Base-by-base conservation (phyloP, 257 asterid species). In the Primulina eburnea region DNA sequence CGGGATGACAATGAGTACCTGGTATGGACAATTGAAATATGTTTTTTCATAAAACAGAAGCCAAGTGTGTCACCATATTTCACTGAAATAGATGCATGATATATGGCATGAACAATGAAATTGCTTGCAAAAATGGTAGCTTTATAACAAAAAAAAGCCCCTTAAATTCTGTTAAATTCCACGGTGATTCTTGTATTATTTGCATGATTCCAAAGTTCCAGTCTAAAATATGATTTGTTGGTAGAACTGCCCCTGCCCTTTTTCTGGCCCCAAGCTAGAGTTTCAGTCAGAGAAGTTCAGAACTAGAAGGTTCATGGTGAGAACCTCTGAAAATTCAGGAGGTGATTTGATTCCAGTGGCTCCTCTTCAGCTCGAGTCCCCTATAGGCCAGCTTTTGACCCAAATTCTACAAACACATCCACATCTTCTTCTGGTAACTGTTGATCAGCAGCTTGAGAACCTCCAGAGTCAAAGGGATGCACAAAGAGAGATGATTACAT, bases 371-470 rank as follows among this genome's bases (percentile, higher is more conserved):
- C 81, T 92, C 71, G 93, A 84, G 78, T 82, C 98, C 28, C 84
- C 98, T n/a, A 86, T 87, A 71, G 98, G 98, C 70, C 96, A 85
- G 78, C 86, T 88, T 75, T 82, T 92, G 85, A 70, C 80, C 56
- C 87, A 92, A 73, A 84, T 88, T 64, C 68, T 83, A 62, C 91
- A 79, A 73, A 92, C 86, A 28, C 90, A 84, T 76, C 98, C 97
- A 1, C 97, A 88, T 79, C 83, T 92, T 71, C 88, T 87, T 58
- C 80, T 84, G 59, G 89, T 85, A 60, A 85, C 98, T 60, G 89
- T 87, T 47, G 98, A 92, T 71, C 89, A 92, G 82, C 93, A 90
- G 89, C 98, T 92, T 62, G 97, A 92, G 81, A 81, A 81, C 71
- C 97, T 92, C 59, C 93, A 84, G 82, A 84, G 73, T 47, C 84